Evolutionary conservation across 2,329 filamentous ascomycete genomes (phyloP), one percentile per base, ranked within the genome.

Genomic region (Xylaria arbuscula): DNA sequence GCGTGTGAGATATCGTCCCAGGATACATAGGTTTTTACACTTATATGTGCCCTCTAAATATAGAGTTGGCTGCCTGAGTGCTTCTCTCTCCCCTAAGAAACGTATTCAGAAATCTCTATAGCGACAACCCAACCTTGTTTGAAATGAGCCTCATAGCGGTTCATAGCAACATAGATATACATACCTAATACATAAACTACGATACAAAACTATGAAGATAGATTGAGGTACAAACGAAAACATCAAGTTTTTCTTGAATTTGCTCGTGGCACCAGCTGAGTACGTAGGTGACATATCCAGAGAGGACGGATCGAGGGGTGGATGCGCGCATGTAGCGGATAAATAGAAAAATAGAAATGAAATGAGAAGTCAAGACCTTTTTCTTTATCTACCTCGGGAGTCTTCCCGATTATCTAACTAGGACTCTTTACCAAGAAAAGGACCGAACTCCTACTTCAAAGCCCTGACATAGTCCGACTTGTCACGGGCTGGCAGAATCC

Each of bases 231-330:
- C 15, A 62, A 58, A 56, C n/a, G 34, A 67, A 63, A 50, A 45
- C 24, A 57, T 57, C 40, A 13, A 48, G 59, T 50, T 34, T 59
- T 63, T 61, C 50, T 28, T 28, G 5, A 28, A 60, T 36, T 38
- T 61, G 62, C 38, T 69, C 36, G 36, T 60, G 55, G 55, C 63
- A 66, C 67, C 59, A 66, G 67, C 40, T 47, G 56, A 17, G 47
- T 53, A 55, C 42, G 60, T 50, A 63, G 5, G 50, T 59, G 50
- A 28, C 28, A 28, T 5, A 5, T 5, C 5, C 28, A 28, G 28
- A 5, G 28, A 28, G 28, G 28, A 28, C 5, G 28, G 28, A 28
- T 28, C 28, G 28, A 28, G 2, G 28, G 5, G 28, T 5, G 28
- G 28, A 28, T 28, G 28, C 5, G 28, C 5, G 5, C 28, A 28